Evolutionary conservation across 768 basidiomycete species (phyloP), one percentile per base, ranked within the genome.

Genomic region (Podaxis rugospora): DNA sequence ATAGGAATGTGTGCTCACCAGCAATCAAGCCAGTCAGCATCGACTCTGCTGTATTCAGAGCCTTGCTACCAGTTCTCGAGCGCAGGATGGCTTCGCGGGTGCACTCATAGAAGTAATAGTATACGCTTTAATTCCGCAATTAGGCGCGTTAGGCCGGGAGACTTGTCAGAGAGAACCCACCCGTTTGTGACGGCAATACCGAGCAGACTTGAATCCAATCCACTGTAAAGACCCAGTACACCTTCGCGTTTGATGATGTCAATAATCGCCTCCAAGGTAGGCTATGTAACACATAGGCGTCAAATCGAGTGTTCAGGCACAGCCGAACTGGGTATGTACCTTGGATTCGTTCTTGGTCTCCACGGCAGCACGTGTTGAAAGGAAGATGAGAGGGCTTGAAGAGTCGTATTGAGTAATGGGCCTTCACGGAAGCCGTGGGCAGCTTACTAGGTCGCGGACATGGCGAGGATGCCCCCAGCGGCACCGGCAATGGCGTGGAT

Each of bases 131-230:
- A 21, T 57, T 51, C 32, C 57, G 58, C 57, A 60, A 18, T 21
- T 42, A 51, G 46, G 18, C 50, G 42, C 23, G n/a, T 52, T 35
- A 21, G 37, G 18, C 2, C 14, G 18, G n/a, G 21, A 25, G 46
- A 42, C 57, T 37, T 6, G 36, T 23, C 6, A 18, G 46, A 40
- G 49, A 21, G 18, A 25, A 70, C 82, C 55, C 66, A 90, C 92
- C 90, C 90, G 67, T 98, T 98, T 18, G 97, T 97, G 36, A 97
- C 80, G 4, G 93, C 93, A 64, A 99, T 92, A 5, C 94, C 96
- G 39, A 95, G 75, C 59, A 99, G 76, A 67, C 90, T 91, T 13
- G 93, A 92, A 63, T 80, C 83, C 36, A 99, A 74, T 0, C 97
- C 97, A 64, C 86, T 88, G 72, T 98, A 99, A 13, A 99, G 75